These are phyloP conservation scores for Cenchrus fungigraminus DNA, from an alignment of 176 grass and related monocot species.

Conservation along the genomic window DNA sequence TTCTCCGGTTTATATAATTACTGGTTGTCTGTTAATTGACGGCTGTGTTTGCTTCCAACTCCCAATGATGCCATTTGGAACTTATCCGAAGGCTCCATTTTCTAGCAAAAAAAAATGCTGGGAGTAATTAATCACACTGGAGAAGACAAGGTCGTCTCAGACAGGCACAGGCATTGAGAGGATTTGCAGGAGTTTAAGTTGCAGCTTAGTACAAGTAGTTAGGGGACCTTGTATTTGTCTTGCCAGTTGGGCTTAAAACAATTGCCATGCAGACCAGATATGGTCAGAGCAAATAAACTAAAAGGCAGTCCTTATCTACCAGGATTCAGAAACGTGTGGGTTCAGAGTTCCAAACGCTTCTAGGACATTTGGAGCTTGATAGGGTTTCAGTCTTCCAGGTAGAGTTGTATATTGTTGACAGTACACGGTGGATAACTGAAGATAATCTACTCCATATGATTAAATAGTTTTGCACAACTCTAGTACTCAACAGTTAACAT, in stretches of 20 bases:
- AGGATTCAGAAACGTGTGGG: constrained; percentile 35
- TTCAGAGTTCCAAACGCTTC: constrained; percentile 22
- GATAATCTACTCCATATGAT: neutral
- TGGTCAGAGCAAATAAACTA: constrained; percentile 47
- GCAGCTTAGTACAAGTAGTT: neutral
- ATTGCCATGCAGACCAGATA: neutral
- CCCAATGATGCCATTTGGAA: constrained; percentile 32
- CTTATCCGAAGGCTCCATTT: constrained; percentile 30
- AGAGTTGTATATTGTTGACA: neutral
- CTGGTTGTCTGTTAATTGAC: constrained; percentile 21
- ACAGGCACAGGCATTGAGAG: neutral
- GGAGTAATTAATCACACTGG: neutral
- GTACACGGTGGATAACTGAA: neutral
- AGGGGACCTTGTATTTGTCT: constrained; percentile 18
- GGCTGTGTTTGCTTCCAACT: constrained; percentile 36
- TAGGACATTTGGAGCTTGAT: constrained; percentile 16
- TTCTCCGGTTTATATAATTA: constrained; percentile 22
- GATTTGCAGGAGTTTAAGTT: neutral
- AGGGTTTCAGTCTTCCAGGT: neutral
- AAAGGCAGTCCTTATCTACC: constrained; percentile 3
- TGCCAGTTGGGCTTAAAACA: constrained; percentile 8
- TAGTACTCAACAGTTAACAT: neutral
- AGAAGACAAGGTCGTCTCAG: constrained; percentile 14
- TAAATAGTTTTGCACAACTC: neutral
- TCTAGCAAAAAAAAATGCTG: constrained; percentile 1